Base-by-base conservation (phyloP, 192 early-diverging fungal genomes). In the Coemansia sp. region DNA sequence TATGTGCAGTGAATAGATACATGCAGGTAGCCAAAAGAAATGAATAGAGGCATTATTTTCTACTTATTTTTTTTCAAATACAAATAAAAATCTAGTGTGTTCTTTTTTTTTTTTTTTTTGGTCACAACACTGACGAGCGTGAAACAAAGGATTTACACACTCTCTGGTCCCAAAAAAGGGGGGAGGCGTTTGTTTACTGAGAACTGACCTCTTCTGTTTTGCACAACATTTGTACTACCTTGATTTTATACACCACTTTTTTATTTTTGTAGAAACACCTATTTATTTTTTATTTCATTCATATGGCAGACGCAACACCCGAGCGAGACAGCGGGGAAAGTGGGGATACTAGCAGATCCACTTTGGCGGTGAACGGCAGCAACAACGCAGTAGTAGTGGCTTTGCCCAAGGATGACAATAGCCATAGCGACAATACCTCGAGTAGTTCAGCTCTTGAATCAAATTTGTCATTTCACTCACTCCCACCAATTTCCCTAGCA, bases 281-380 rank as follows among this genome's bases (percentile, higher is more conserved):
- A 12, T 10, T 29, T 1, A 8, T 4, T 55, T 34, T 57, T 33
- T 12, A 29, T 18, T 7, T n/a, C 2, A 29, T 34, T 36, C 16
- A 36, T 60, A 60, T 60, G 57, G 49, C 49, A 52, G 49, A 52
- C 49, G 49, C 49, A 52, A 36, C 31, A 18, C 27, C 57, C 33
- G 15, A 36, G 33, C 57, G 57, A 60, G 16, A 60, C 57, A 60
- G 57, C 57, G 57, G 57, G 31, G 57, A 8, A n/a, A 7, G 57
- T 60, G 57, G 27, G 31, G 57, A 60, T n/a, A n/a, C 16, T 47
- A 52, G 20, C 20, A 52, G n/a, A 52, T 52, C 49, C 49, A 52
- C 49, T 52, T 52, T 52, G 20, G 49, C 49, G 57, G 57, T 34
- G 57, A 24, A 33, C 33, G n/a, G 33, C 57, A 31, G 4, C 27